These are phyloP conservation scores for Paecilomyces fulvus DNA, from an alignment of 2,329 filamentous ascomycete species.

Conservation along the genomic window DNA sequence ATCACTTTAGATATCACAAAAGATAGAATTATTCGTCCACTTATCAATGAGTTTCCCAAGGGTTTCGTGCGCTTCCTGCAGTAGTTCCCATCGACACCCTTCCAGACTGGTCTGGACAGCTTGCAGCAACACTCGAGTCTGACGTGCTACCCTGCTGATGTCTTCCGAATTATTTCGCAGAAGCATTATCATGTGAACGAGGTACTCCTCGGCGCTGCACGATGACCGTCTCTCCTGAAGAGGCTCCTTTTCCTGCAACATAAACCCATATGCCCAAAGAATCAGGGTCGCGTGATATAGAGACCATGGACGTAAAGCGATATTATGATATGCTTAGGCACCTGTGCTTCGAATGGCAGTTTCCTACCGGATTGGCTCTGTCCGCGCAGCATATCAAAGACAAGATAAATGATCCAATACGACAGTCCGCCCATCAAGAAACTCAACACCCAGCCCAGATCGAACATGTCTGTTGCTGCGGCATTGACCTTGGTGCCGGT, in stretches of 20 bases:
- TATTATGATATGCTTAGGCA: slow-evolving; percentile 11
- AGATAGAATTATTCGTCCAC: not conserved
- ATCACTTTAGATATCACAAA: not conserved
- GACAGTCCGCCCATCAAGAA: slow-evolving; percentile 11
- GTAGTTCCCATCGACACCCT: slow-evolving; percentile 18
- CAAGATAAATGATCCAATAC: slow-evolving; percentile 10
- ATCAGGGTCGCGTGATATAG: slow-evolving; percentile 16
- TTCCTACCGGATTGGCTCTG: not conserved
- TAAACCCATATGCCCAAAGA: slow-evolving; percentile 17
- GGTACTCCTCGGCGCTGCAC: slow-evolving; percentile 11
- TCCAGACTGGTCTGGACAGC: slow-evolving; percentile 13
- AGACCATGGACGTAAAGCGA: slow-evolving; percentile 17
- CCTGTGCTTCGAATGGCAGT: slow-evolving; percentile 2
- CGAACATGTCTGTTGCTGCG: slow-evolving; percentile 13
- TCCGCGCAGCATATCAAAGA: slow-evolving; percentile 3
- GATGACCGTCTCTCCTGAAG: not conserved
- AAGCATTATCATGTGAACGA: slow-evolving; percentile 14
- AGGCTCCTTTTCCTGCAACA: slow-evolving; percentile 6
- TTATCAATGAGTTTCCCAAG: slow-evolving; percentile 11
- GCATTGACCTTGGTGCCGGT: slow-evolving; percentile 4
- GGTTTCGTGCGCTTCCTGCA: slow-evolving; percentile 16
- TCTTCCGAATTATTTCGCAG: slow-evolving; percentile 8
- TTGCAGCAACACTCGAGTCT: slow-evolving; percentile 12
- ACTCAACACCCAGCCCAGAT: slow-evolving; percentile 16
- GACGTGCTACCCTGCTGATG: slow-evolving; percentile 6